Evolutionary conservation across 768 basidiomycete genomes (phyloP).

Genomic region (Lactarius indigo): DNA sequence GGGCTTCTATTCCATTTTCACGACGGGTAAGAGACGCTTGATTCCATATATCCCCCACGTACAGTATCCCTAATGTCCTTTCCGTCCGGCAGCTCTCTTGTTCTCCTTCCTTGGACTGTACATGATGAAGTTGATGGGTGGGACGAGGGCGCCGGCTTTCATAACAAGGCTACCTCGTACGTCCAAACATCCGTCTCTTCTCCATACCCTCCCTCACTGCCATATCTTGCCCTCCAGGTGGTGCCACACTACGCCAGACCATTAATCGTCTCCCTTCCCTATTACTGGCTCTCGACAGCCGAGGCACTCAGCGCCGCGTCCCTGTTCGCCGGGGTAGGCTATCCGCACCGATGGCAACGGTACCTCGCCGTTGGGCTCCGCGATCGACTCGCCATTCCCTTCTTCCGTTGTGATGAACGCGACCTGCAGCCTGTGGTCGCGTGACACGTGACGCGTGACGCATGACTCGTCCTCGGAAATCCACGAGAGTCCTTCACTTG

Average conservation of each 20-base stretch:
- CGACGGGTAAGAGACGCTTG: not conserved
- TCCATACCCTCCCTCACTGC: not conserved
- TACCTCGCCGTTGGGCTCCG: not conserved
- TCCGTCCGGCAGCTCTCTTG: not conserved
- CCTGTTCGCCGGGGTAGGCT: not conserved
- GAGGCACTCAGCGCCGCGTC: not conserved
- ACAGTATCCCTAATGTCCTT: not conserved
- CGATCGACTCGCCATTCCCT: too few species aligned
- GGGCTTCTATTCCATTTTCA: not conserved
- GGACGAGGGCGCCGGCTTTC: not conserved
- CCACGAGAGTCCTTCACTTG: too few species aligned
- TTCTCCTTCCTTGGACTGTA: not conserved
- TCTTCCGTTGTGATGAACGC: not conserved
- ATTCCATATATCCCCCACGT: not conserved
- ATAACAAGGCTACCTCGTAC: not conserved
- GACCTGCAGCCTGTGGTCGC: too few species aligned
- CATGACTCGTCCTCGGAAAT: too few species aligned
- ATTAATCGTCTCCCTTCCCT: not conserved
- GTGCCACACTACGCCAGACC: not conserved
- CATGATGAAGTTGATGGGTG: not conserved
- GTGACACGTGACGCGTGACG: not conserved
- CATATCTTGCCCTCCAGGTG: not conserved
- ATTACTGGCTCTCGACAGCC: not conserved
- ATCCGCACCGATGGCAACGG: not conserved
- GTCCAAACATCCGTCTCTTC: not conserved